Conservation (phyloP, 345 rosid species). For the Psidium guajava region DNA sequence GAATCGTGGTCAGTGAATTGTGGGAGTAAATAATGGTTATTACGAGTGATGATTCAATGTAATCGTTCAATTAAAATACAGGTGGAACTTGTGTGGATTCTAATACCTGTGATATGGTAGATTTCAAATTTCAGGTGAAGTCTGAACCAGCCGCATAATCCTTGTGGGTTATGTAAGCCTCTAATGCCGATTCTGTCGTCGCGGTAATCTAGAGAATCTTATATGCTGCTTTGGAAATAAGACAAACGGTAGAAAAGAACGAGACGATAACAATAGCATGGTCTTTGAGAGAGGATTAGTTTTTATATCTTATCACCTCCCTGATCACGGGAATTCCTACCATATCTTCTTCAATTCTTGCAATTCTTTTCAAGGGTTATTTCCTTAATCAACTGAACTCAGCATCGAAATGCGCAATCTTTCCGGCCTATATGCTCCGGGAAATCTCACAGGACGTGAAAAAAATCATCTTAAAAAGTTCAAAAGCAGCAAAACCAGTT, state of each 20-base stretch:
- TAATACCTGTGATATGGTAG: too few species aligned
- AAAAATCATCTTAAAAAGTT: background rate
- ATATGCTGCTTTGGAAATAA: background rate
- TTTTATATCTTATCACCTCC: background rate
- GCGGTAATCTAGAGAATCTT: background rate
- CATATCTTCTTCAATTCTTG: background rate
- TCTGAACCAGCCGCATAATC: too few species aligned
- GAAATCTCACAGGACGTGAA: background rate
- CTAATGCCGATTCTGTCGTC: background rate
- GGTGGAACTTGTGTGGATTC: too few species aligned
- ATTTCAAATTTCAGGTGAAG: too few species aligned
- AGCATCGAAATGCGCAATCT: background rate
- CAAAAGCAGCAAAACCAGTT: background rate
- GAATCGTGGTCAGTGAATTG: too few species aligned
- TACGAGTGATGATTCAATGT: too few species aligned
- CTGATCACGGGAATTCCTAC: background rate
- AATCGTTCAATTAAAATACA: too few species aligned
- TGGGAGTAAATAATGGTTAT: rapidly evolving
- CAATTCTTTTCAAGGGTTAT: background rate
- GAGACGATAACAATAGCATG: background rate
- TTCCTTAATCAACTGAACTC: background rate
- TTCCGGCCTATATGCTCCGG: background rate
- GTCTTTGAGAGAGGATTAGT: background rate
- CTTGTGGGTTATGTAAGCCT: too few species aligned
- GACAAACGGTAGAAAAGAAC: background rate